Percentiles rank a stretch among this genome's conserved stretches.
phyloP scores from a whole-genome alignment of 1,284 basidiomycete species.

The Melampsora americana region DNA sequence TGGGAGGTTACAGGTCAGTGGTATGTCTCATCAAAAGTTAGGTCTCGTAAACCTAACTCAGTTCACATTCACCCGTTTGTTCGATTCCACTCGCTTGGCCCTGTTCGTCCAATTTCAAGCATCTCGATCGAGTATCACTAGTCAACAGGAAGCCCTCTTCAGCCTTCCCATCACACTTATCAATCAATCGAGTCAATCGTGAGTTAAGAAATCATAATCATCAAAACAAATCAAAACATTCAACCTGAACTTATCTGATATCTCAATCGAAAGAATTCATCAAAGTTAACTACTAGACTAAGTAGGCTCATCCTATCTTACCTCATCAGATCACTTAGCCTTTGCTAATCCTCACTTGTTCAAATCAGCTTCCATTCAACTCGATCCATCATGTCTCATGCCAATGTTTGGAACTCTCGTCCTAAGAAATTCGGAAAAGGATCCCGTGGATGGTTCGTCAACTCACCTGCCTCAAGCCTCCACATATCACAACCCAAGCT shows the following conservation, averaged over 20 bases:
- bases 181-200: background rate
- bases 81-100: background rate
- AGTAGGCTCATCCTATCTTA: too few relatives aligned
- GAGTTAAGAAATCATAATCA: background rate
- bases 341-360: background rate
- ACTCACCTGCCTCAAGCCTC: background rate
- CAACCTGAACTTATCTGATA: background rate
- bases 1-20: background rate
- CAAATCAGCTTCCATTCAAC: background rate
- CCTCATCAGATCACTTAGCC: too few relatives aligned
- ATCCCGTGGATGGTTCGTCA: constrained; percentile 78
- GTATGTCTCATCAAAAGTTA: constrained; percentile 37
- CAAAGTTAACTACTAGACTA: too few relatives aligned
- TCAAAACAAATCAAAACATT: background rate
- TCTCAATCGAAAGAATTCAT: too few relatives aligned
- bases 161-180: constrained; percentile 29
- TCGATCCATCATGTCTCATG: constrained; percentile 72
- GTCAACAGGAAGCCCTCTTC: constrained; percentile 34
- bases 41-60: constrained; percentile 36
- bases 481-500: constrained; percentile 2
- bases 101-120: background rate
- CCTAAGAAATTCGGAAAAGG: constrained; percentile 94
- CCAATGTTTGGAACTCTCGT: constrained; percentile 86
- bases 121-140: constrained; percentile 3
- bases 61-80: too few relatives aligned